Evolutionary conservation across 805 yeast species (phyloP), one percentile per base, ranked within the genome.

Genomic region (Nakazawaea holstii): DNA sequence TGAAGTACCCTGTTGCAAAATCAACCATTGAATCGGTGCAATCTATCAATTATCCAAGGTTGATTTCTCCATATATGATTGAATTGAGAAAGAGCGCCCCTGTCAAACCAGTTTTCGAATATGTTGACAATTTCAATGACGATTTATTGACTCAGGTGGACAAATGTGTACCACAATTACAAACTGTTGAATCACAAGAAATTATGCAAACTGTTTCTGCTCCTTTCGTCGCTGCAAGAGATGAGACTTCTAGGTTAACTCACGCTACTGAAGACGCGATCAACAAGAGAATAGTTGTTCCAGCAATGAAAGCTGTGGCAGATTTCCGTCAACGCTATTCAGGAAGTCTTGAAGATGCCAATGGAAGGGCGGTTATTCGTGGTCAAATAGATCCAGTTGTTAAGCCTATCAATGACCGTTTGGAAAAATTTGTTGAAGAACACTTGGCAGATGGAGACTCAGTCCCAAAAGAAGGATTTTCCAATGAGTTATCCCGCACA

Each of bases 351-450:
- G 37, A 30, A 11, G 80, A 81, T 57, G 71, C 77, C 7, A 67
- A 79, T 29, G 88, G 88, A 24, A 79, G 78, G 57, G 84, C 87
- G 36, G 59, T 82, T 43, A 53, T 85, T 35, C 72, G 88, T 53
- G 70, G 83, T n/a, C 73, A 76, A 24, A 57, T 82, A 20, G 89
- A 84, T 61, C 83, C 87, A 4, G 32, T 82, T 10, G 67, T 85
- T 41, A 70, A 68, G 33, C 91, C 94, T 28, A 39, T 83, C 39
- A 88, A 85, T 65, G 64, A 71, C 32, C 65, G 70, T 31, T 61
- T 85, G 44, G 81, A 74, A 51, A 60, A 68, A 1, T 55, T 69
- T 24, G 70, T 79, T 28, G 61, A 67, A 35, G 64, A 62, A 32
- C 68, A 72, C 53, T 67, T 77, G 33, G 84, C 86, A 15, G 66